Evolutionary conservation across 768 basidiomycete genomes (phyloP).

Genomic region (Gloeostereum incarnatum): DNA sequence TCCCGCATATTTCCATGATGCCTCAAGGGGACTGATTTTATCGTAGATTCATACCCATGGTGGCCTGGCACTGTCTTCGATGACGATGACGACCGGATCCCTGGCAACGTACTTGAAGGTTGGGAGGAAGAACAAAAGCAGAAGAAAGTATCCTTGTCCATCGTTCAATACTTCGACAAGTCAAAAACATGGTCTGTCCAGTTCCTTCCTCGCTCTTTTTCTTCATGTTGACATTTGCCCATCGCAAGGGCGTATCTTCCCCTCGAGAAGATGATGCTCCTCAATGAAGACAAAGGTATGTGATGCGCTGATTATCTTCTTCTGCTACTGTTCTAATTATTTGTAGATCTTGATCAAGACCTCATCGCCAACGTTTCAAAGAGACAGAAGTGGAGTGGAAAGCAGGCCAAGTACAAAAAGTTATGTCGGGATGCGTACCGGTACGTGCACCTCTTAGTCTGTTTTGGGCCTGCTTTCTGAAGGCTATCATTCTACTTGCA

Average conservation of each 20-base stretch:
- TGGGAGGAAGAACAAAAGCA: slow-evolving; percentile 22
- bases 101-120: slow-evolving; percentile 23
- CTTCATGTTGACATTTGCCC: slow-evolving; percentile 1
- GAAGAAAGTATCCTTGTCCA: slow-evolving; percentile 29
- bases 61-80: slow-evolving; percentile 80
- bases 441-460: too few species aligned
- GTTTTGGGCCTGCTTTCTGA: too few species aligned
- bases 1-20: background rate
- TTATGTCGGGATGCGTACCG: too few species aligned
- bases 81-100: slow-evolving; percentile 49
- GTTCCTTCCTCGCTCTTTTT: background rate
- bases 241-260: slow-evolving; percentile 28
- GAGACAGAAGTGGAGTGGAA: slow-evolving; percentile 60
- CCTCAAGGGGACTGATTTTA: slow-evolving; percentile 5
- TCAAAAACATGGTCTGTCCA: slow-evolving; percentile 46
- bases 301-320: too few species aligned
- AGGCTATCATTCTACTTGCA: too few species aligned
- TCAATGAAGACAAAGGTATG: slow-evolving; percentile 68
- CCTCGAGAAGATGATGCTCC: slow-evolving; percentile 42
- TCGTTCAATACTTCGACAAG: slow-evolving; percentile 79
- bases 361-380: slow-evolving; percentile 42
- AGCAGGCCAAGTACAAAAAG: too few species aligned
- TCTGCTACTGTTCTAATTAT: background rate
- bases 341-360: slow-evolving; percentile 55
- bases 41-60: slow-evolving; percentile 70